Evolutionary conservation across 2,329 filamentous ascomycete species (phyloP).

Genomic region (Colletotrichum neosansevieriae): DNA sequence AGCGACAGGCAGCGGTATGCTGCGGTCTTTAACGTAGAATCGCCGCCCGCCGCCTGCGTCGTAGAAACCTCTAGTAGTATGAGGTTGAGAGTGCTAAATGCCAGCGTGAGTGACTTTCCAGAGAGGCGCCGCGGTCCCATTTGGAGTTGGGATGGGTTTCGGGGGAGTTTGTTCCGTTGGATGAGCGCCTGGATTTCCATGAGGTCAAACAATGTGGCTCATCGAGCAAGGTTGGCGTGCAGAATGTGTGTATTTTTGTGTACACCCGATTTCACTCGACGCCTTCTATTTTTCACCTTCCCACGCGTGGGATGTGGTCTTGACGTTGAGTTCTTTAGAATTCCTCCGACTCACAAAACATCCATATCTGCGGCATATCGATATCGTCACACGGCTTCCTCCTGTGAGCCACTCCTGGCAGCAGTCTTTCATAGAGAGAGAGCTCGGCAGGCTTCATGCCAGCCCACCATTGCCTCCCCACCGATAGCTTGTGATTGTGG

Average conservation of each 20-base stretch:
- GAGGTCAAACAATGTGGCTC: background rate
- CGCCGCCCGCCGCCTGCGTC: background rate
- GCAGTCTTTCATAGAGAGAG: background rate
- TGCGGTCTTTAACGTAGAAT: background rate
- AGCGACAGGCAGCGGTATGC: background rate
- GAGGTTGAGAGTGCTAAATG: background rate
- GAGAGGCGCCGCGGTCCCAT: background rate
- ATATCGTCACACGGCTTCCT: background rate
- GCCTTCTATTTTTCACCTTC: background rate
- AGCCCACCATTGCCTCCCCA: background rate
- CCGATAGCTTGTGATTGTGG: background rate
- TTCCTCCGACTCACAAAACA: background rate
- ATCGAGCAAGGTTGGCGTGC: background rate
- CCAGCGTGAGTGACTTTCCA: too few relatives aligned
- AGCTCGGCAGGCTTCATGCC: background rate
- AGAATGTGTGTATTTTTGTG: conserved; percentile 1
- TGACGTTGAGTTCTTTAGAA: background rate
- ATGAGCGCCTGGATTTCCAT: background rate
- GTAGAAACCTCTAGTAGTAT: background rate
- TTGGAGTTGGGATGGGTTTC: background rate
- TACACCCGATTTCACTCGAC: background rate
- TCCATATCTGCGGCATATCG: background rate
- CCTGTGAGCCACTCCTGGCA: background rate
- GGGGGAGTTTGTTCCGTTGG: background rate
- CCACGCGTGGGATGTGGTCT: background rate